Percentiles rank a stretch among this genome's conserved stretches.
Conservation (phyloP, 495 filamentous ascomycete genomes). For the Bacidia rubella region DNA sequence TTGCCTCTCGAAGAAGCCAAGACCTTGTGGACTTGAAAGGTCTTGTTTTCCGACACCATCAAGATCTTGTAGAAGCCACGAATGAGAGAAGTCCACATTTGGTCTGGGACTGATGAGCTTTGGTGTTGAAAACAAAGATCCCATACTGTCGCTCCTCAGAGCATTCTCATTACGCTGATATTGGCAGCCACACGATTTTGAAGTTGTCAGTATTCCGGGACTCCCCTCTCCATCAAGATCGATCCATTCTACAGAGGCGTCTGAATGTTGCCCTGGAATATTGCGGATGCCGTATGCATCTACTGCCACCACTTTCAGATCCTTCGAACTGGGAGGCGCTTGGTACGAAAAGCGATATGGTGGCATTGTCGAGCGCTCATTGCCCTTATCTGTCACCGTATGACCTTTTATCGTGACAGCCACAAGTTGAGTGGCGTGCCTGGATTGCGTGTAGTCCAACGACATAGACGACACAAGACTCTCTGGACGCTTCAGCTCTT, state of each 20-base stretch:
- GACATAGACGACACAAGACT: not conserved
- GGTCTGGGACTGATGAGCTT: not conserved
- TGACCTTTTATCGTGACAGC: not conserved
- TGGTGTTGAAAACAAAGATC: not conserved
- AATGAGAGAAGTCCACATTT: not conserved
- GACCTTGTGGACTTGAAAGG: not conserved
- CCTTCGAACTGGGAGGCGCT: not conserved
- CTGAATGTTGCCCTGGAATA: not conserved
- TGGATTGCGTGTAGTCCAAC: not conserved
- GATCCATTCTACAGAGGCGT: not conserved
- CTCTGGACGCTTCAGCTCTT: not conserved
- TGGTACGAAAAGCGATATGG: not conserved
- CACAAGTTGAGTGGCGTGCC: not conserved
- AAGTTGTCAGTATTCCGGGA: not conserved
- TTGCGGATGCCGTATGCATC: not conserved
- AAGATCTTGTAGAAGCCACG: not conserved
- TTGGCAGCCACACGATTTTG: not conserved
- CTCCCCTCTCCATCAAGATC: not conserved
- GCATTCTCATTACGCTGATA: not conserved
- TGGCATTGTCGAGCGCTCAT: not conserved
- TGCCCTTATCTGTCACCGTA: not conserved
- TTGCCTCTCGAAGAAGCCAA: not conserved
- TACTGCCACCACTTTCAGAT: not conserved
- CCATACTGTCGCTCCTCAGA: not conserved
- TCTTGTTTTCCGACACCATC: not conserved